Conservation (phyloP, 176 grass and related monocot genomes). For the Otatea glauca region DNA sequence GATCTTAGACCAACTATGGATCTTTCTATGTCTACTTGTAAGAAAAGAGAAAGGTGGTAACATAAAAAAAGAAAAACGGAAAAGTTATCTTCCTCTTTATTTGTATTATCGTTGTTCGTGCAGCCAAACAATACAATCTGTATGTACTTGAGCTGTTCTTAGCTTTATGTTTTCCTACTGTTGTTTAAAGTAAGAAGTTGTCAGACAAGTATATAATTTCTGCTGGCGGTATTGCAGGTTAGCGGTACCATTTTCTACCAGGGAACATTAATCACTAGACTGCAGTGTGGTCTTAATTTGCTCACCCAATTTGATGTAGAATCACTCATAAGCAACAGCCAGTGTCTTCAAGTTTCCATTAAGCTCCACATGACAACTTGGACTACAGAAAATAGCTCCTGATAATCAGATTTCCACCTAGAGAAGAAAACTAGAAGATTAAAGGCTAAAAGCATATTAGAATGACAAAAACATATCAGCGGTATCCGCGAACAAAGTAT, state of each 20-base stretch:
- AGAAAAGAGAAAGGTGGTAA: neutral
- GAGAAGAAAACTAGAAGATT: neutral
- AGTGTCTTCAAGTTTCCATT: conserved; percentile 3
- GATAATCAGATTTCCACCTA: conserved; percentile 27
- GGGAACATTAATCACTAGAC: conserved; percentile 3
- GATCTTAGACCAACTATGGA: neutral
- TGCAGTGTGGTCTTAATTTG: conserved; percentile 32
- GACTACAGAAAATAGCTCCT: conserved; percentile 16
- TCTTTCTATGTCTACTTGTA: neutral
- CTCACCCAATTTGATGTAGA: neutral
- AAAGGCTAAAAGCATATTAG: neutral
- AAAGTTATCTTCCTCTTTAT: neutral
- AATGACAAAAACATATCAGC: conserved; percentile 3
- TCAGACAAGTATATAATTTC: conserved; percentile 4
- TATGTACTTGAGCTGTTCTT: conserved; percentile 1
- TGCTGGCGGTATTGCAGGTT: neutral
- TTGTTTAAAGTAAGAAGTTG: conserved; percentile 27
- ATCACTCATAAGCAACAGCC: neutral
- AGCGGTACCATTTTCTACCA: conserved; percentile 27
- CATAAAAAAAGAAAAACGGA: neutral
- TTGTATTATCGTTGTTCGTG: neutral
- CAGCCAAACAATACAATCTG: neutral
- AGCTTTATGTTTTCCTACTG: neutral
- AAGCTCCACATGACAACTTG: conserved; percentile 14
- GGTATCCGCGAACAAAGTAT: neutral